phyloP scores from a whole-genome alignment of 805 yeast genomes.

The Metschnikowia chrysomelidarum region DNA sequence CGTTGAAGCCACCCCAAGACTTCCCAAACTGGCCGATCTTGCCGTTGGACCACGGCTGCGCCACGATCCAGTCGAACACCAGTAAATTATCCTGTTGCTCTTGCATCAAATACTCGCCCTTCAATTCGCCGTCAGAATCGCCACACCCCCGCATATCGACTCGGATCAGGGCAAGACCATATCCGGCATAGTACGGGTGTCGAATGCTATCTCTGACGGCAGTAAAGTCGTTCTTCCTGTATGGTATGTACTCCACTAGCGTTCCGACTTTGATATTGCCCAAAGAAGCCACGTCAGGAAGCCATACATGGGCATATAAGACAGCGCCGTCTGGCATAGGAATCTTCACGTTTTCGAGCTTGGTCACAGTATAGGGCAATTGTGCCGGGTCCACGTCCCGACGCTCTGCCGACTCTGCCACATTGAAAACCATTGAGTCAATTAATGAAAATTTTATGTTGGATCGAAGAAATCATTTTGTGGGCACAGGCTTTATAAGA shows the following conservation, averaged over 20 bases:
- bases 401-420: constrained; percentile 4
- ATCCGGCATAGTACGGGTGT: constrained; percentile 47
- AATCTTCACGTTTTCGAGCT: constrained; percentile 19
- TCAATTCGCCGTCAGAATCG: constrained; percentile 40
- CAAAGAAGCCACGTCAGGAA: constrained; percentile 33
- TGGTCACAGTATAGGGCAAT: constrained; percentile 4
- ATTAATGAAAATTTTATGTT: no score
- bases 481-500: no score
- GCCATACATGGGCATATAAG: constrained; percentile 44
- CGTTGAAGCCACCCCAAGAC: constrained; percentile 10
- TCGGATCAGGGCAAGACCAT: constrained; percentile 44
- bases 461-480: no score
- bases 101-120: constrained; percentile 41
- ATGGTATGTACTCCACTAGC: constrained; percentile 45
- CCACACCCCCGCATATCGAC: constrained; percentile 48
- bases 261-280: constrained; percentile 31
- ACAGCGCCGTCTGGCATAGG: constrained; percentile 39
- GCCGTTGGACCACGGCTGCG: constrained; percentile 5
- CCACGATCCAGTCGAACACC: constrained; percentile 7
- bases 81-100: constrained; percentile 30
- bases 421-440: constrained; percentile 2
- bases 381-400: constrained; percentile 1
- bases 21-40: constrained; percentile 7
- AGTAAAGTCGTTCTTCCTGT: constrained; percentile 45
- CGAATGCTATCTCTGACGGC: constrained; percentile 44